phyloP scores from a whole-genome alignment of 2,329 filamentous ascomycete genomes.

The Penicillium sumatraense region DNA sequence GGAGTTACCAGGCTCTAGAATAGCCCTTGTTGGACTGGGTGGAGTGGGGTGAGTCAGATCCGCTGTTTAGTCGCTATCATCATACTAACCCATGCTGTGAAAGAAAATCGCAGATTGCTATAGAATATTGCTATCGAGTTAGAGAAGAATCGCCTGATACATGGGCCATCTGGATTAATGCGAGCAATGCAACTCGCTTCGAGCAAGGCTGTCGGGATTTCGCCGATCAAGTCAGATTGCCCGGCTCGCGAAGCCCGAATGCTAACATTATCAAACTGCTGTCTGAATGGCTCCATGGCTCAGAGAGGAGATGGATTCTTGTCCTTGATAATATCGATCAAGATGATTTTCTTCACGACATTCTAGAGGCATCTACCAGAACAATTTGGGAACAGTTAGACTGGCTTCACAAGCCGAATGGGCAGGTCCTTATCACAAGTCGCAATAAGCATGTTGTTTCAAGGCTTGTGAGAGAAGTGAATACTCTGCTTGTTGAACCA shows the following conservation, averaged over 20 bases:
- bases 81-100: background rate
- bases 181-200: constrained; percentile 36
- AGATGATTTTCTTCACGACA: constrained; percentile 12
- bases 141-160: constrained; percentile 32
- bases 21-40: constrained; percentile 15
- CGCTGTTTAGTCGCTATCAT: background rate
- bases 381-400: background rate
- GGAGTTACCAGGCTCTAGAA: constrained; percentile 4
- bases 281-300: constrained; percentile 23
- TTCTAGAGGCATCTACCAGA: background rate
- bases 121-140: constrained; percentile 34
- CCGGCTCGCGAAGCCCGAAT: constrained; percentile 31
- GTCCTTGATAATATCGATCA: constrained; percentile 33
- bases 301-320: constrained; percentile 24
- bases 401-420: background rate
- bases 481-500: background rate
- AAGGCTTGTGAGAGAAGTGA: background rate
- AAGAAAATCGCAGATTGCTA: constrained; percentile 19
- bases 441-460: background rate
- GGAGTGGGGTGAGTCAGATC: background rate
- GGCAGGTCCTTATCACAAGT: background rate
- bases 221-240: constrained; percentile 34
- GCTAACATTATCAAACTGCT: constrained; percentile 37
- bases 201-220: constrained; percentile 42
- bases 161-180: constrained; percentile 45